Evolutionary conservation across 805 yeast genomes (phyloP), one percentile per base, ranked within the genome.

Genomic region (Teunomyces cretensis): DNA sequence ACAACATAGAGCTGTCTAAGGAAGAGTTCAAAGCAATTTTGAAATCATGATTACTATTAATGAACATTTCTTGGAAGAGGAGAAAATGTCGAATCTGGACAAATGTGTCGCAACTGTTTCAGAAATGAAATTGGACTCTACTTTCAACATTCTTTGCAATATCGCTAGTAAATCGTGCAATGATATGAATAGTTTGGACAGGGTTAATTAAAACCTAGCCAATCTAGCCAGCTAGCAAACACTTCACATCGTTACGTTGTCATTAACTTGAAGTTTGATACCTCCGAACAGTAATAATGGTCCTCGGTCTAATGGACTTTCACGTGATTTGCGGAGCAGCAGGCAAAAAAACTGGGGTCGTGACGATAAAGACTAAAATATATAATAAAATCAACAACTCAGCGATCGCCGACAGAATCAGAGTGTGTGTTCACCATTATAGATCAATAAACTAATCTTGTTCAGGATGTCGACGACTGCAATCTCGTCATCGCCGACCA

Each of bases 1-100:
- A 35, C n/a, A 48, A 42, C 11, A 55, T 70, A 2, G 57, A 41
- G 6, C 39, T 40, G 13, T 52, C 60, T 36, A 69, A 66, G 53
- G 35, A 41, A 2, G 54, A 56, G 22, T 68, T 70, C 42, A 43
- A 49, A 17, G 43, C 49, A 30, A 47, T 46, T 2, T 36, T 50
- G 14, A 39, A 45, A 14, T 41, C 35, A 44, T 26, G 16, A 17
- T 15, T 11, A n/a, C 24, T 27, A 13, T 37, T 17, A n/a, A n/a
- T 26, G 9, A 14, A 32, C 30, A 22, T 30, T 15, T 33, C 16
- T 41, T 13, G 30, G 16, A n/a, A 16, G 19, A 13, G 17, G 16
- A 15, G 7, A 33, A 33, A 17, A 19, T 5, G 13, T 5, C 26
- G 12, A 33, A 33, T 9, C 22, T 4, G 22, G 22, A 19, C 22